Percentiles rank a stretch among this genome's conserved stretches.
Evolutionary conservation across 169 alveolate genomes (phyloP).

Genomic region (Theileria sp.): DNA sequence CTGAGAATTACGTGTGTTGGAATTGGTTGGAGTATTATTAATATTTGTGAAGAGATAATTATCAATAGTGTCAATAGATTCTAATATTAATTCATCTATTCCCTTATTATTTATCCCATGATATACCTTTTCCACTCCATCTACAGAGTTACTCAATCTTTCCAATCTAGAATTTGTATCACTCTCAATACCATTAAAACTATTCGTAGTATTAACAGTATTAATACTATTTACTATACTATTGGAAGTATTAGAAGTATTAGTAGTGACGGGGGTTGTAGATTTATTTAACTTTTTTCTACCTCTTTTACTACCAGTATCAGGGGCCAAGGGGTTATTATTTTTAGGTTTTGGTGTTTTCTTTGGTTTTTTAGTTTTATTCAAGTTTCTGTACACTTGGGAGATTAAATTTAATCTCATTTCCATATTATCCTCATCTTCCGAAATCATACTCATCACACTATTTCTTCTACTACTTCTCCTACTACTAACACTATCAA

Average conservation of each 20-base stretch:
- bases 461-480: not conserved
- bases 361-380: not conserved
- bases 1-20: not conserved
- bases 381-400: not conserved
- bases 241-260: too few relatives aligned
- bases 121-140: not conserved
- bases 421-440: not conserved
- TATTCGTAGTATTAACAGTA: too few relatives aligned
- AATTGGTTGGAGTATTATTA: not conserved
- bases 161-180: too few relatives aligned
- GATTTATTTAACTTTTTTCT: not conserved
- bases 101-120: not conserved
- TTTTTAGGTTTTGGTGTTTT: not conserved
- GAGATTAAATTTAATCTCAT: not conserved
- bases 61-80: slow-evolving; percentile 7
- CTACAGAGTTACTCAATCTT: not conserved
- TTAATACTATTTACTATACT: too few relatives aligned
- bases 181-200: too few relatives aligned
- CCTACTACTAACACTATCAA: not conserved
- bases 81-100: slow-evolving; percentile 2
- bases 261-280: too few relatives aligned
- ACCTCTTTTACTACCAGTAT: not conserved
- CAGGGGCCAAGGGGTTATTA: not conserved
- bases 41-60: not conserved
- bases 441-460: not conserved